These are phyloP conservation scores for Thinopyrum elongatum DNA, from an alignment of 176 grass and related monocot species.

Conservation along the genomic window DNA sequence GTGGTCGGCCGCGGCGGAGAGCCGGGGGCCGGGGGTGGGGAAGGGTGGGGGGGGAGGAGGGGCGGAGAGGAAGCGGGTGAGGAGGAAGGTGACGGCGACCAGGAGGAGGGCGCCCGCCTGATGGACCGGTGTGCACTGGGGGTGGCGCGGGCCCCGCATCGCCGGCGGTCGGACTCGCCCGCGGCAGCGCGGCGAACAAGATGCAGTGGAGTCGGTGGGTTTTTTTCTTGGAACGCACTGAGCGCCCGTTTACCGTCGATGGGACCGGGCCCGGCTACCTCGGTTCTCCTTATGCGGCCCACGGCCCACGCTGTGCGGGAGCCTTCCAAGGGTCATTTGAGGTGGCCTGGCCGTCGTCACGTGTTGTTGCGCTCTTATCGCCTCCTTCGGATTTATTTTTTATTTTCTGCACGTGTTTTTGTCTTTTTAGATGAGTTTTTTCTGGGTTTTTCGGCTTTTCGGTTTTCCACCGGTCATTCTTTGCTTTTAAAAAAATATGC, in stretches of 20 bases:
- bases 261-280: not conserved
- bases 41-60: not conserved
- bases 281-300: not conserved
- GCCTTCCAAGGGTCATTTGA: no score
- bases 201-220: no score
- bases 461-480: no score
- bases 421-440: no score
- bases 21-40: not conserved
- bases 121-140: constrained; percentile 49
- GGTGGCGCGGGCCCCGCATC: not conserved
- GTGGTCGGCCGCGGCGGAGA: not conserved
- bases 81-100: constrained; percentile 62
- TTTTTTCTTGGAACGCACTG: no score
- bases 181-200: not conserved
- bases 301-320: not conserved
- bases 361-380: no score
- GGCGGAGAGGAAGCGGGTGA: constrained; percentile 57
- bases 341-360: no score
- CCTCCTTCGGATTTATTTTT: no score
- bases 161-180: not conserved
- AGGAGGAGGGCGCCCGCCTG: constrained; percentile 63
- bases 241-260: no score
- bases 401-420: no score
- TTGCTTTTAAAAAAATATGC: no score
- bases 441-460: no score